Conservation (phyloP, 108 stramenopile species). For the Skeletonema marinoi region DNA sequence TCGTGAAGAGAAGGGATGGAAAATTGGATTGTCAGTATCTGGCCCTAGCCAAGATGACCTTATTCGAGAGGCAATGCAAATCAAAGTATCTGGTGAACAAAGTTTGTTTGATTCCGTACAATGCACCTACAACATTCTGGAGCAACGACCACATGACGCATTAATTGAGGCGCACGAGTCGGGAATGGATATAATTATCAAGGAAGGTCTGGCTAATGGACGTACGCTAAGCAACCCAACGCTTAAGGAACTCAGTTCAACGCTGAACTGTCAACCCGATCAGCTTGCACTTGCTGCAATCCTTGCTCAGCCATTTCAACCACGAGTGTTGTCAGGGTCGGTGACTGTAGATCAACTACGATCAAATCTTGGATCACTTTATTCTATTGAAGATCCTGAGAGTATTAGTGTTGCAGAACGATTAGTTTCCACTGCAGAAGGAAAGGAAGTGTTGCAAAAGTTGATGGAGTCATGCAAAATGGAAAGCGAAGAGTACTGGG, state of each 20-base stretch:
- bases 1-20: constrained; percentile 63
- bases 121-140: constrained; percentile 80
- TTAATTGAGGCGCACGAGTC: constrained; percentile 58
- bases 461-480: constrained; percentile 56
- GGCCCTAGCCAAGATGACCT: constrained; percentile 65
- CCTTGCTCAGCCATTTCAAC: constrained; percentile 74
- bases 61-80: constrained; percentile 58
- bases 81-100: constrained; percentile 28
- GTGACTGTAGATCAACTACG: constrained; percentile 66
- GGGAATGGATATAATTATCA: constrained; percentile 81
- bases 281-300: constrained; percentile 68
- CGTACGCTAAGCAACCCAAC: constrained; percentile 42
- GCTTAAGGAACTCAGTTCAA: constrained; percentile 42
- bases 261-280: constrained; percentile 61
- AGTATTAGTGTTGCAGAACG: constrained; percentile 32
- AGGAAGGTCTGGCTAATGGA: constrained; percentile 88
- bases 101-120: constrained; percentile 82
- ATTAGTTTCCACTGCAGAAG: constrained; percentile 25
- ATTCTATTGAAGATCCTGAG: neutral
- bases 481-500: constrained; percentile 71
- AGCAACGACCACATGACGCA: constrained; percentile 59
- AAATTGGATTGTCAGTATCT: constrained; percentile 76
- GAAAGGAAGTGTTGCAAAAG: constrained; percentile 41
- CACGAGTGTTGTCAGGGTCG: constrained; percentile 72
- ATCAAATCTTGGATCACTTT: constrained; percentile 61